phyloP scores from a whole-genome alignment of 148 eudicot genomes.

The Oxyria digyna region DNA sequence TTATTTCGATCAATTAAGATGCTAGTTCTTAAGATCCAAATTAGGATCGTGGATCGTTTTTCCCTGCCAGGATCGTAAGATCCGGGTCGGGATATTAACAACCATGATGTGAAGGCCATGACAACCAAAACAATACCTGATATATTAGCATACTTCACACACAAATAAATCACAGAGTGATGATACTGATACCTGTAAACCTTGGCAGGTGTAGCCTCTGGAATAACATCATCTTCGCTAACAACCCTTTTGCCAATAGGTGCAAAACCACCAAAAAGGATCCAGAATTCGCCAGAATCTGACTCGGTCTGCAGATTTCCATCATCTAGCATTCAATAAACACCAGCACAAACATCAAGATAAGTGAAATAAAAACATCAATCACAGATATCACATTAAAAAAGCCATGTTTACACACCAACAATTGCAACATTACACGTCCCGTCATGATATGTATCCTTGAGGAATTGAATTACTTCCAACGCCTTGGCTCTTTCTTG shows the following conservation, averaged over 20 bases:
- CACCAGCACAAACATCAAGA: neutral
- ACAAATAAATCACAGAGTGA: neutral
- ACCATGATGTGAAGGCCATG: neutral
- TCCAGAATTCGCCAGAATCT: constrained; percentile 98
- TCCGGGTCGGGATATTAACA: no score
- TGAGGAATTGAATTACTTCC: constrained; percentile 86
- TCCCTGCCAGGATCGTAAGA: no score
- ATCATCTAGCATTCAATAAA: constrained; percentile 46
- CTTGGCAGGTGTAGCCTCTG: constrained; percentile 64
- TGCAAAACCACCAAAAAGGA: constrained; percentile 97
- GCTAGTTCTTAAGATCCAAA: no score
- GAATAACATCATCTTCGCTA: constrained; percentile 75
- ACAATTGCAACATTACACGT: constrained; percentile 87
- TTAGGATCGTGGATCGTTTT: no score
- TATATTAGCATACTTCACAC: neutral
- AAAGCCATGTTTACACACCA: constrained; percentile 39
- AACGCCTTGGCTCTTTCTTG: constrained; percentile 98
- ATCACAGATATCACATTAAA: neutral
- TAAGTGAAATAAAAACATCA: constrained; percentile 9
- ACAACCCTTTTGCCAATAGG: constrained; percentile 85
- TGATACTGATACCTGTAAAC: constrained; percentile 42
- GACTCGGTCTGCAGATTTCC: constrained; percentile 93
- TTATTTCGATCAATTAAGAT: no score
- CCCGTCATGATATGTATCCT: constrained; percentile 87
- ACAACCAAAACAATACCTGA: constrained; percentile 1